These are phyloP conservation scores for Sporothrix pallida DNA, from an alignment of 2,329 filamentous ascomycete genomes.

Conservation along the genomic window DNA sequence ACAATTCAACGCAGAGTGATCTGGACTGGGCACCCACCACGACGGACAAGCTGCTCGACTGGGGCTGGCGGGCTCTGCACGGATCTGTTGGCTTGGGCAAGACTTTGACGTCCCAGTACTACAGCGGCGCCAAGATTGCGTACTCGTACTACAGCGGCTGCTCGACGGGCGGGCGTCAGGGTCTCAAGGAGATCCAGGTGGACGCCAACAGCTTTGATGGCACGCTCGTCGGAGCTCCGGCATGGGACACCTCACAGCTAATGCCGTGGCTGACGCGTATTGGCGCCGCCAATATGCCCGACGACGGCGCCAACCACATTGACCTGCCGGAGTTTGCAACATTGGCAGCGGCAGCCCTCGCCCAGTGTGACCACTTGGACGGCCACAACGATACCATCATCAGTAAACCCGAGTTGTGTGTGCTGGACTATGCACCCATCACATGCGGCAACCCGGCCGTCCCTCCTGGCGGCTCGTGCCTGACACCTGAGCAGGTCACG, in stretches of 20 bases:
- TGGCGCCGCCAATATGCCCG: slow-evolving; percentile 51
- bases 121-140: slow-evolving; percentile 48
- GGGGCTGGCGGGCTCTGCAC: slow-evolving; percentile 53
- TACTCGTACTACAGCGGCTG: slow-evolving; percentile 64
- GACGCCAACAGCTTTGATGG: slow-evolving; percentile 64
- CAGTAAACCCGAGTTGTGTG: slow-evolving; percentile 40
- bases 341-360: slow-evolving; percentile 48
- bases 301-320: slow-evolving; percentile 52
- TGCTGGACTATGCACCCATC: slow-evolving; percentile 43
- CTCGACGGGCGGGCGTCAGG: slow-evolving; percentile 65
- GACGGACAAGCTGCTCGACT: slow-evolving; percentile 48
- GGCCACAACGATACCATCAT: slow-evolving; percentile 52
- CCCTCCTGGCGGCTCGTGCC: slow-evolving; percentile 25
- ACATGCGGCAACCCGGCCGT: slow-evolving; percentile 15
- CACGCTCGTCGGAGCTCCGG: slow-evolving; percentile 58
- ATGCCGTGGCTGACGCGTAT: slow-evolving; percentile 48
- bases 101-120: slow-evolving; percentile 56
- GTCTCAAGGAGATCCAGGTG: slow-evolving; percentile 58
- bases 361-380: slow-evolving; percentile 50
- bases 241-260: slow-evolving; percentile 51
- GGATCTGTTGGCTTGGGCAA: slow-evolving; percentile 58
- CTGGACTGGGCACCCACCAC: slow-evolving; percentile 48
- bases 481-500: slow-evolving; percentile 33
- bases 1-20: slow-evolving; percentile 44
- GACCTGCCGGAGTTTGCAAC: slow-evolving; percentile 48